Base-by-base conservation (phyloP, 2,329 filamentous ascomycete genomes). In the Teratosphaeria destructans region DNA sequence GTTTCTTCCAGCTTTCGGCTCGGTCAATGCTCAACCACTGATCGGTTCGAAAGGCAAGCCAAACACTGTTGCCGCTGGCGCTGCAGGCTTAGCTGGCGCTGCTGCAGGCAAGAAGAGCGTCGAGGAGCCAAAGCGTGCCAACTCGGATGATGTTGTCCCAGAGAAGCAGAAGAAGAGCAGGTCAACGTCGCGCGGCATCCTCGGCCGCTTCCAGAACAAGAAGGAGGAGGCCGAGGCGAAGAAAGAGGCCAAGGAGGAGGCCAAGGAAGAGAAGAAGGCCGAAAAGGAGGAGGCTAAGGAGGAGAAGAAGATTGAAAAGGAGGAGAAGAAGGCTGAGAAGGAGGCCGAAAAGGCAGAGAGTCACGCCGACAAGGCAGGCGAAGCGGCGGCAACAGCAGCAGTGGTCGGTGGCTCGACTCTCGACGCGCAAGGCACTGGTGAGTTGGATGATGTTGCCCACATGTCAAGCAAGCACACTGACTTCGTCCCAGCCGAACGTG, bases 151-250 rank as follows among this genome's bases (percentile, higher is more conserved):
- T 34, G 66, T 68, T 57, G 66, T 58, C 27, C 67, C 68, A 57
- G 75, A 78, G 62, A 72, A 74, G 62, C 78, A 81, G 72, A 74
- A 76, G 73, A 85, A 85, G 78, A 83, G 82, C 76, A 82, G 84
- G 68, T 82, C 79, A 54, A 77, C 77, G 55, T 85, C 82, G 52
- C 82, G 78, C 62, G 57, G 82, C 70, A 78, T 85, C 70, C 83
- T 85, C 69, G 81, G 80, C 63, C 75, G 74, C 62, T 75, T 86
- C 57, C 77, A 84, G 43, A 78, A 78, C 69, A 85, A 85, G 81
- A 86, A 85, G 77, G 82, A 84, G 57, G 78, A 81, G 65, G 62
- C 70, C 32, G 75, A 75, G 60, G 63, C 63, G 57, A 73, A 76
- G 70, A 69, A 70, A 62, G 74, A 77, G 66, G 73, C 73, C 62